A percentile compares a stretch with the other conserved stretches of the same genome.
Conservation (phyloP, 139 green algal species). For the Tetraselmis chui region DNA sequence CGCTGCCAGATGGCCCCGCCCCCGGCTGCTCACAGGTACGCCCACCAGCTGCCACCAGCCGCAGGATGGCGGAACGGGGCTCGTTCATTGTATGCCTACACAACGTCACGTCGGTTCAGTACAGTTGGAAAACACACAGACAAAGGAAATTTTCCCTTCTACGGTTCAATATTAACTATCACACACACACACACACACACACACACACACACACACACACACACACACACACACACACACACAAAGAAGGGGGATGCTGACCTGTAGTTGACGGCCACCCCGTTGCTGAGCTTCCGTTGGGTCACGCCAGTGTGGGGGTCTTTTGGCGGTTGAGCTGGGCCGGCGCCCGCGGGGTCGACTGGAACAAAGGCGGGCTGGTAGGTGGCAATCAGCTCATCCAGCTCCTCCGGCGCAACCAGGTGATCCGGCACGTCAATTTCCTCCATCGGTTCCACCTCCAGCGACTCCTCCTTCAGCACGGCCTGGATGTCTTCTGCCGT, state of each 20-base stretch:
- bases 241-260: too few relatives aligned
- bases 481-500: constrained; percentile 55
- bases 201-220: too few relatives aligned
- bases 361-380: constrained; percentile 69
- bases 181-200: too few relatives aligned
- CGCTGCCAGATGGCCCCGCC: constrained; percentile 50
- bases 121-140: too few relatives aligned
- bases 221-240: too few relatives aligned
- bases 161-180: too few relatives aligned
- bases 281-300: constrained; percentile 85
- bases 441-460: constrained; percentile 38
- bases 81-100: constrained; percentile 74
- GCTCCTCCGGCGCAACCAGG: constrained; percentile 62
- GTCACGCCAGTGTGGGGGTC: constrained; percentile 59
- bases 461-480: constrained; percentile 42
- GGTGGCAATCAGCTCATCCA: constrained; percentile 45
- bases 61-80: constrained; percentile 75
- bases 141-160: too few relatives aligned
- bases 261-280: constrained; percentile 88
- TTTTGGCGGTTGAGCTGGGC: constrained; percentile 10
- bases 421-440: constrained; percentile 77
- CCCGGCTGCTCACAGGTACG: constrained; percentile 36
- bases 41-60: constrained; percentile 78
- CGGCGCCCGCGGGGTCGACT: constrained; percentile 15
- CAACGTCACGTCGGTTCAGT: too few relatives aligned